phyloP scores from a whole-genome alignment of 352 stramenopile genomes.

The Pythium chondricola region DNA sequence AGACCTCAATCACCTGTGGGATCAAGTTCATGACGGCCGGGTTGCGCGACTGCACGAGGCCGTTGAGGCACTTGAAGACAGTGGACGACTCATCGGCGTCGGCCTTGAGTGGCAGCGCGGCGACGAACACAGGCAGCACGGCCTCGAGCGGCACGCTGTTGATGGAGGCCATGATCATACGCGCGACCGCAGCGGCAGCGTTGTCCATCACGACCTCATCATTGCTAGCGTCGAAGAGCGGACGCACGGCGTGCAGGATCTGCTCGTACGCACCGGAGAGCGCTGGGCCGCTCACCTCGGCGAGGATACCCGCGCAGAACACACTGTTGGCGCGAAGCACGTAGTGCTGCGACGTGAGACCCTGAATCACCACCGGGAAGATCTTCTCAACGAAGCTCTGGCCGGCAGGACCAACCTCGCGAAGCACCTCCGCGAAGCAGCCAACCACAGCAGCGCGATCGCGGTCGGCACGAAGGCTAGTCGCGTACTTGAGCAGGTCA shows the following conservation, averaged over 20 bases:
- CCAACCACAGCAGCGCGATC: constrained; percentile 93
- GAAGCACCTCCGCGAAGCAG: constrained; percentile 93
- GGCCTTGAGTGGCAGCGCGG: constrained; percentile 91
- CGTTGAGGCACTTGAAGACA: constrained; percentile 92
- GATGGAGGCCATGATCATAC: constrained; percentile 88
- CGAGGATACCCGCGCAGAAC: constrained; percentile 93
- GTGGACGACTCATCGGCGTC: constrained; percentile 96
- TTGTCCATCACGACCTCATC: constrained; percentile 92
- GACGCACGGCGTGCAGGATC: constrained; percentile 89
- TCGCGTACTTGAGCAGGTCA: constrained; percentile 88
- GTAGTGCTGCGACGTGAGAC: constrained; percentile 87
- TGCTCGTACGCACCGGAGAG: constrained; percentile 84
- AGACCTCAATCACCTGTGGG: constrained; percentile 73
- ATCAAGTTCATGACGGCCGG: constrained; percentile 60
- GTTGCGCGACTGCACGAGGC: constrained; percentile 90
- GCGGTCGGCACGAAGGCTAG: constrained; percentile 82
- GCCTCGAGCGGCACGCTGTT: constrained; percentile 85
- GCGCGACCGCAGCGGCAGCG: constrained; percentile 86
- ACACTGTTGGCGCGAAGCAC: constrained; percentile 93
- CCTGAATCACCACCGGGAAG: constrained; percentile 88
- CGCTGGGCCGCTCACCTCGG: constrained; percentile 69
- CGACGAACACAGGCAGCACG: constrained; percentile 92
- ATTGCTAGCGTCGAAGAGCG: constrained; percentile 88
- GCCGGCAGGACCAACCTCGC: constrained; percentile 76
- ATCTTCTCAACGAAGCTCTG: constrained; percentile 88